Base-by-base conservation (phyloP, 169 alveolate species). In the Eimeria acervulina region DNA sequence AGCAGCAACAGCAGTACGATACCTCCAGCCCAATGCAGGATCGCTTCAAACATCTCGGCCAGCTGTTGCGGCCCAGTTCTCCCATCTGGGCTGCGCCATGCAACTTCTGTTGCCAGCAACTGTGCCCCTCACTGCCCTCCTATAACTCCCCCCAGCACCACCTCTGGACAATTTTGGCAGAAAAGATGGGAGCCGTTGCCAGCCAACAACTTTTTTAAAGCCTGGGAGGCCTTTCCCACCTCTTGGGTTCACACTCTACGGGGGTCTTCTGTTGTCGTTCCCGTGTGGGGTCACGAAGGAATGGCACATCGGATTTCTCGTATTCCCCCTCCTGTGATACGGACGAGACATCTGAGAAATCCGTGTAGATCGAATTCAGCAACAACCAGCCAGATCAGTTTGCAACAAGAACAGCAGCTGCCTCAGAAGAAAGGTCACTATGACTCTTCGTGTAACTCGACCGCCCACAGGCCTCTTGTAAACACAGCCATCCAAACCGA, bases 401-500 rank as follows among this genome's bases (percentile, higher is more conserved):
- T 28, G n/a, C 51, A 83, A 19, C 70, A 13, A 26, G 55, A 51
- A 10, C 38, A 84, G 23, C 76, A 55, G 52, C 92, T 51, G 70
- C 51, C 21, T 51, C 59, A 51, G 7, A 10, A 23, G 40, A 52
- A 10, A 1, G 36, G 21, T 13, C 91, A 83, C 55, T 76, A 52
- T 8, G 72, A n/a, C 44, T 40, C 40, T 10, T 42, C 66, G 23
- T 12, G 88, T 8, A 15, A 12, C 68, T 12, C 33, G 66, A 40
- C 66, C 4, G 40, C 40, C 59, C 88, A 42, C 52, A 78, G 40
- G 88, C 88, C 63, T 26, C 44, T 17, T 0, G 88, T 47, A 26
- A 78, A 40, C 88, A 10, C 88, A 78, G 88, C 88, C 63, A 44
- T 13, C 40, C 88, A 78, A 40, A 78, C 88, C 23, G 88, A 78